Conservation (phyloP, 1,139 yeast species). For the Scheffersomyces stambukii region DNA sequence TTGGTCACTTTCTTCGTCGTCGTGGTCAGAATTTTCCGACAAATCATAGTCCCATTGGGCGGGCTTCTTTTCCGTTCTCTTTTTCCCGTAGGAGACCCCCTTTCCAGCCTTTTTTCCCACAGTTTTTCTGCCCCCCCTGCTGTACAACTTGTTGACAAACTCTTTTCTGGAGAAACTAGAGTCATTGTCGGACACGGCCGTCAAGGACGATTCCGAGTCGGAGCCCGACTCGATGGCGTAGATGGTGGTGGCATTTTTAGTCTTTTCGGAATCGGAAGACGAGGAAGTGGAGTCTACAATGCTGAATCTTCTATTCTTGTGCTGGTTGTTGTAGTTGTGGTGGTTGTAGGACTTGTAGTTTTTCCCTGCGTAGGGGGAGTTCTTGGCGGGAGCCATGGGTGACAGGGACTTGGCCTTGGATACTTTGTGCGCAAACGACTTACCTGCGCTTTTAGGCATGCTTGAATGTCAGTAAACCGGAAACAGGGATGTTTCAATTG, state of each 20-base stretch:
- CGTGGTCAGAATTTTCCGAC: slow-evolving; percentile 21
- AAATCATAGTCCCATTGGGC: no score
- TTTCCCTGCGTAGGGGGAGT: slow-evolving; percentile 38
- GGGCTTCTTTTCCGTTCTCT: slow-evolving; percentile 24
- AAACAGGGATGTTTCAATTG: no score
- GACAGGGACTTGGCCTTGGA: no score
- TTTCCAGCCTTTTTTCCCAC: slow-evolving; percentile 6
- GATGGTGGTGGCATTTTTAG: slow-evolving; percentile 2
- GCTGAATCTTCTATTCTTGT: slow-evolving; percentile 35
- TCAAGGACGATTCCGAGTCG: slow-evolving; percentile 35
- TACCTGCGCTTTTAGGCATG: no score
- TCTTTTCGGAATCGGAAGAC: slow-evolving; percentile 19
- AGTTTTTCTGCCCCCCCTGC: slow-evolving; percentile 5
- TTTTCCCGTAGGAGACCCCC: slow-evolving; percentile 14
- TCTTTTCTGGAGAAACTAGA: no score
- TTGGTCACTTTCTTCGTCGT: slow-evolving; percentile 9
- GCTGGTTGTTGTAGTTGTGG: slow-evolving; percentile 9
- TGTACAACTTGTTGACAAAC: slow-evolving; percentile 3
- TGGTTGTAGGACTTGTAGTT: slow-evolving; percentile 24
- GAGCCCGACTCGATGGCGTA: slow-evolving; percentile 13
- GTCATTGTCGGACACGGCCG: slow-evolving; percentile 38
- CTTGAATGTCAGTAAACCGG: no score
- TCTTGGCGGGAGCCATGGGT: not conserved
- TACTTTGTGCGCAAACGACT: no score
- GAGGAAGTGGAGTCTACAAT: slow-evolving; percentile 35